Evolutionary conservation across 2,329 filamentous ascomycete genomes (phyloP), one percentile per base, ranked within the genome.

Genomic region (Xylaria sp.): DNA sequence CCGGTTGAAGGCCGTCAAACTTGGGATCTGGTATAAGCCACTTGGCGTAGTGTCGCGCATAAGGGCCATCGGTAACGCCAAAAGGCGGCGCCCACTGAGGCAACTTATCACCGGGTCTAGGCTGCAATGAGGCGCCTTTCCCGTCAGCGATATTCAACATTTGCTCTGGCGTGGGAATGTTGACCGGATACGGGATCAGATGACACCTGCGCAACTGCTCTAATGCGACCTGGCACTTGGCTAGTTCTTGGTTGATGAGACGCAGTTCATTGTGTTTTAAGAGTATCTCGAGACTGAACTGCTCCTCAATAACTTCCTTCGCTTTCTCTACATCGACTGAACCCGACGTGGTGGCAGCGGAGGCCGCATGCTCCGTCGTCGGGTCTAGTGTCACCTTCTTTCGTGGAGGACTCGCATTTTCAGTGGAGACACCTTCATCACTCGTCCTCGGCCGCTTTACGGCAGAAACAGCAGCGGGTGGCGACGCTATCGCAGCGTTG

Each of bases 251-350:
- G 78, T 98, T 94, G 80, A 98, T 97, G 74, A 97, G 86, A 66
- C 94, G 93, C 69, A 98, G 84, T 83, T 99, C 96, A 77, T 96
- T 90, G 81, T 99, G 96, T 85, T 98, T 98, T 79, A 97, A 84
- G 72, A 98, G 84, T 63, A 98, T 94, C 83, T 98, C 94, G 73
- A 96, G 88, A 77, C 94, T 93, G 80, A 98, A 91, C 81, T 98
- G 92, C 71, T 94, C 90, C 78, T 94, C 91, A 78, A 98, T 92
- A 44, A 88, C 87, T 75, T 94, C 90, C 78, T 89, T 89, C 72
- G 91, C 87, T 67, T 83, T 84, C 46, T 90, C 83, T 74, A 87
- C 71, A 73, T 82, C 63, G 67, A 65, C 48, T 18, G 48, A n/a
- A 23, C 41, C 48, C 46, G 62, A 41, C 67, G 55, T 44, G 58